Base-by-base conservation (phyloP, 169 alveolate species). In the Plasmodium blacklocki region DNA sequence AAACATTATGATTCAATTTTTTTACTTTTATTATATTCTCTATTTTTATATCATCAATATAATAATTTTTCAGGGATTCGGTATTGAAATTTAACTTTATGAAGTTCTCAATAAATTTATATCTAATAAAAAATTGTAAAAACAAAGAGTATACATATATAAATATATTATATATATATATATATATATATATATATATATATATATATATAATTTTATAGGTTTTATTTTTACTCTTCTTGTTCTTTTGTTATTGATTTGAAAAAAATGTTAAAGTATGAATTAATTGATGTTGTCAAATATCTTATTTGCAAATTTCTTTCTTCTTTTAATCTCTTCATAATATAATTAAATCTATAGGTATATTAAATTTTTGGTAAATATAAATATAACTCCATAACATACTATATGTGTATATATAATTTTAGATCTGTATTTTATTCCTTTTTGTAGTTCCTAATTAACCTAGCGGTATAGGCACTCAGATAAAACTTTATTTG, bases 21-120 rank as follows among this genome's bases (percentile, higher is more conserved):
- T 80, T 80, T 62, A 80, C 90, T 49, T 80, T 80, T 56, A 68
- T 60, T 14, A 80, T 68, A 73, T 59, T 80, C n/a, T 80, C 90
- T 68, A 80, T 80, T 67, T 80, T 80, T 68, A 80, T 68, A 39
- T 80, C 73, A 9, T 80, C 90, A 23, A 68, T 56, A 80, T 54
- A 80, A 72, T 80, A 80, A 58, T 29, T 67, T 63, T 58, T 80
- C 45, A 80, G 64, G 6, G 74, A 9, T 47, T 80, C 67, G n/a
- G 83, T 2, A 50, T 12, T 67, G 73, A 80, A 80, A 47, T 68
- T 66, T 21, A 60, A 29, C 39, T 58, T 80, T 1, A 80, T 26
- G 5, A 80, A 58, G 11, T 80, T 63, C 32, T 80, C 90, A 23
- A 80, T 63, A 39, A 68, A 23, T 58, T 23, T 15, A 50, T 52